These are phyloP conservation scores for Curvularia sp. DNA, from an alignment of 2,329 filamentous ascomycete genomes.

Conservation along the genomic window DNA sequence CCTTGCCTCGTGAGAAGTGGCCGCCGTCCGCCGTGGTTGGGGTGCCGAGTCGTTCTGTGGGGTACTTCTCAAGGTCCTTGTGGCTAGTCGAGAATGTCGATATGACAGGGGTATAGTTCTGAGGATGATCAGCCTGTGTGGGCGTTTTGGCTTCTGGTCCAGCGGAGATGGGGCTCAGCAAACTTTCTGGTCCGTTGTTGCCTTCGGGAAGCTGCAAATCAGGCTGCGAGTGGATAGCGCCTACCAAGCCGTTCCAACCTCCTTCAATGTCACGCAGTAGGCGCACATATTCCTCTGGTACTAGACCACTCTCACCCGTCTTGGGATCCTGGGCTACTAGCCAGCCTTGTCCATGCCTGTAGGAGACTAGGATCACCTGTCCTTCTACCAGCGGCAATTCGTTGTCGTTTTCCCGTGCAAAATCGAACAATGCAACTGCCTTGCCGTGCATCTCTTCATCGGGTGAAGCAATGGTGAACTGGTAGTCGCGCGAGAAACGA, in stretches of 20 bases:
- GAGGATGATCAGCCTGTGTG: slow-evolving; percentile 47
- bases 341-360: slow-evolving; percentile 96
- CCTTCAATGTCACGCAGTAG: slow-evolving; percentile 92
- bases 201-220: slow-evolving; percentile 24
- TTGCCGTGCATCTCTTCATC: slow-evolving; percentile 99
- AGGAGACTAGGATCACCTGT: slow-evolving; percentile 95
- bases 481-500: slow-evolving; percentile 88
- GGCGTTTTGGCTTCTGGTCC: slow-evolving; percentile 51
- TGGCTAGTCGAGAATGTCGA: slow-evolving; percentile 61
- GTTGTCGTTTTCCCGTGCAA: slow-evolving; percentile 94
- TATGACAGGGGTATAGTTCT: slow-evolving; percentile 54
- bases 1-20: slow-evolving; percentile 26
- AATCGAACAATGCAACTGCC: slow-evolving; percentile 93
- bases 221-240: slow-evolving; percentile 29
- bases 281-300: slow-evolving; percentile 95
- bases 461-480: slow-evolving; percentile 92
- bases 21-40: slow-evolving; percentile 41
- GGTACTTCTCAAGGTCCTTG: slow-evolving; percentile 58
- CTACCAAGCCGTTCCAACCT: slow-evolving; percentile 64
- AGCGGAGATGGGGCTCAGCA: slow-evolving; percentile 44
- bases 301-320: slow-evolving; percentile 90
- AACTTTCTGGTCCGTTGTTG: slow-evolving; percentile 34
- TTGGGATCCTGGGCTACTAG: slow-evolving; percentile 95
- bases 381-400: slow-evolving; percentile 91
- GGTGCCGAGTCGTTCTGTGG: slow-evolving; percentile 51